Percentiles rank a stretch among this genome's conserved stretches.
Evolutionary conservation across 1,284 basidiomycete genomes (phyloP).

Genomic region (Thecaphora thlaspeos): DNA sequence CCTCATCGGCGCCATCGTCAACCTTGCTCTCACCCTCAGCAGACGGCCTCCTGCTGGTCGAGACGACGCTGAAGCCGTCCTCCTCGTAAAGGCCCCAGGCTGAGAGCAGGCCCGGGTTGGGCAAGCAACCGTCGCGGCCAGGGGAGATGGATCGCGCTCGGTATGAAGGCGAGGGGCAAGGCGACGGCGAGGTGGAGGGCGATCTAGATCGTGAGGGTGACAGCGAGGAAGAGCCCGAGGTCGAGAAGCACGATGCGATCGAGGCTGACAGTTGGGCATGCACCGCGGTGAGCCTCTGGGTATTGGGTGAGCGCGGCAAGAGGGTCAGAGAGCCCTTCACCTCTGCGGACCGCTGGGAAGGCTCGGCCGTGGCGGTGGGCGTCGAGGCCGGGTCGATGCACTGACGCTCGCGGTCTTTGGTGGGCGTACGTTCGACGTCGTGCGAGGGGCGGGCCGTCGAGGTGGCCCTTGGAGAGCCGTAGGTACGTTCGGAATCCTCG

Average conservation of each 20-base stretch:
- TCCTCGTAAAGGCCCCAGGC: background rate
- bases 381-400: slow-evolving; percentile 13
- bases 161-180: slow-evolving; percentile 15
- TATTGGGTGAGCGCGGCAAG: slow-evolving; percentile 17
- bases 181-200: slow-evolving; percentile 22
- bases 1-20: background rate
- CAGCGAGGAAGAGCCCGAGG: slow-evolving; percentile 12
- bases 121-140: background rate
- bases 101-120: background rate
- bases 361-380: slow-evolving; percentile 6
- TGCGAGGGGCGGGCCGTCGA: background rate
- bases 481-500: too few species aligned
- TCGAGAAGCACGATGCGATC: slow-evolving; percentile 4
- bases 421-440: slow-evolving; percentile 30
- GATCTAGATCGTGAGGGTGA: slow-evolving; percentile 22
- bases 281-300: slow-evolving; percentile 11
- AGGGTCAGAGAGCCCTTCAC: slow-evolving; percentile 7
- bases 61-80: background rate
- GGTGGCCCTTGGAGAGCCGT: too few species aligned
- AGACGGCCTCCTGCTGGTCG: background rate
- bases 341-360: background rate
- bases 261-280: slow-evolving; percentile 1
- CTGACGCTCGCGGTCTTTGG: slow-evolving; percentile 8
- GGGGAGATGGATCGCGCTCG: too few species aligned
- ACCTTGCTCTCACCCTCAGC: background rate